Conservation (phyloP, 1,284 basidiomycete genomes). For the Butyriboletus appendiculatus region DNA sequence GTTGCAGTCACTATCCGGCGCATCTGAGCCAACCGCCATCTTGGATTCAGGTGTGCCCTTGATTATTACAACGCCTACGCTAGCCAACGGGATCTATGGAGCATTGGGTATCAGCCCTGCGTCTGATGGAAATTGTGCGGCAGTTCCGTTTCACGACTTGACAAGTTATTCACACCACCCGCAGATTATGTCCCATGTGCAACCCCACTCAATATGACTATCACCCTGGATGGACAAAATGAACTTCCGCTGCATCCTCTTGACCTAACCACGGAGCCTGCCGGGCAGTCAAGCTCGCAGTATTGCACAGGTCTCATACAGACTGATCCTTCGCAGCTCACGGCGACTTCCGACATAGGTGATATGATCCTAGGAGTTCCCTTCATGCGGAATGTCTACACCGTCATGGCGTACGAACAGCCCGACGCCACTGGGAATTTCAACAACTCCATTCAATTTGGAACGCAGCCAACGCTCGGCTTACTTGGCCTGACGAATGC, state of each 20-base stretch:
- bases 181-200: constrained; percentile 71
- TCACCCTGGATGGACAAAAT: constrained; percentile 57
- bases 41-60: constrained; percentile 67
- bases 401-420: constrained; percentile 63
- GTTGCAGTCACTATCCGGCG: constrained; percentile 39
- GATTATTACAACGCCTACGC: constrained; percentile 55
- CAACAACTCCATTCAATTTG: constrained; percentile 25
- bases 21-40: constrained; percentile 55
- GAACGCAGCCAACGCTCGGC: constrained; percentile 52
- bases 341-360: constrained; percentile 38
- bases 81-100: constrained; percentile 82
- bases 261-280: constrained; percentile 53
- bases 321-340: constrained; percentile 44
- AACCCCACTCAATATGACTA: constrained; percentile 67
- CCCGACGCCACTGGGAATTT: constrained; percentile 50
- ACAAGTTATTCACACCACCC: not conserved
- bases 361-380: constrained; percentile 76
- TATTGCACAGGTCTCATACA: constrained; percentile 70
- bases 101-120: constrained; percentile 62
- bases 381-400: constrained; percentile 72
- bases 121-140: constrained; percentile 63
- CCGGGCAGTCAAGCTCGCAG: constrained; percentile 41
- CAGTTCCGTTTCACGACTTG: not conserved
- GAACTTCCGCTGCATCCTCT: constrained; percentile 69
- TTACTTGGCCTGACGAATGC: constrained; percentile 61